Conservation (phyloP, 2,329 filamentous ascomycete species). For the Aspergillus brunneoviolaceus region DNA sequence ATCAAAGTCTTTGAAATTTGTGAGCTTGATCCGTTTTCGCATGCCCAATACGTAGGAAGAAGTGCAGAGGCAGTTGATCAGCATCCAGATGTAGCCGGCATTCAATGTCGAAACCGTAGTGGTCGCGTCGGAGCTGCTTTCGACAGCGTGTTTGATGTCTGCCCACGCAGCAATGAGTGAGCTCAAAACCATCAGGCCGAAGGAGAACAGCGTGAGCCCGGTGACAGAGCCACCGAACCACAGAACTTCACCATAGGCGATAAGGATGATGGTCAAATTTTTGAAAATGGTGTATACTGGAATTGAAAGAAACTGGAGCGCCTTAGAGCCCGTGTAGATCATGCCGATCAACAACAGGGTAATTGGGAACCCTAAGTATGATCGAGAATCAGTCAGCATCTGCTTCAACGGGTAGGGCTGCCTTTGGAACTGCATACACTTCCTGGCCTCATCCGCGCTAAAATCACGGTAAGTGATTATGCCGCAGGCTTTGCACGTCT, state of each 20-base stretch:
- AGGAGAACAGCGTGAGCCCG: conserved; percentile 83
- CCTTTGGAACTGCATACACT: conserved; percentile 64
- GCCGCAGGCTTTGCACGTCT: conserved; percentile 75
- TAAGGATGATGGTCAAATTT: conserved; percentile 98
- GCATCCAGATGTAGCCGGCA: conserved; percentile 96
- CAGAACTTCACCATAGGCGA: conserved; percentile 95
- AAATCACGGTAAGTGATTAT: conserved; percentile 83
- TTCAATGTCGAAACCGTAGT: conserved; percentile 85
- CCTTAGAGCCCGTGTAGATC: conserved; percentile 98
- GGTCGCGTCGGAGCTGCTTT: conserved; percentile 65
- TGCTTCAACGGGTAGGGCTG: not conserved
- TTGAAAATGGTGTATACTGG: conserved; percentile 99
- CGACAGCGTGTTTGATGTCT: conserved; percentile 83
- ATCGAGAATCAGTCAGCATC: conserved; percentile 8
- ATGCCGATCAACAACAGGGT: conserved; percentile 94
- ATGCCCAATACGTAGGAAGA: conserved; percentile 87
- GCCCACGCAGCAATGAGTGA: conserved; percentile 96
- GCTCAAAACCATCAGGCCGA: conserved; percentile 93
- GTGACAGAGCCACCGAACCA: conserved; percentile 97
- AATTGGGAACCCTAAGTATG: conserved; percentile 80
- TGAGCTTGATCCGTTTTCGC: conserved; percentile 98
- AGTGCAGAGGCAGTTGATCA: conserved; percentile 92
- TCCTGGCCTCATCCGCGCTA: conserved; percentile 83
- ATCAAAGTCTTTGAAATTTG: conserved; percentile 99
- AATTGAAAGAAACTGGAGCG: conserved; percentile 92